A percentile compares a stretch with the other conserved stretches of the same genome.
Conservation (phyloP, 176 grass and related monocot genomes). For the Oryza australiensis region DNA sequence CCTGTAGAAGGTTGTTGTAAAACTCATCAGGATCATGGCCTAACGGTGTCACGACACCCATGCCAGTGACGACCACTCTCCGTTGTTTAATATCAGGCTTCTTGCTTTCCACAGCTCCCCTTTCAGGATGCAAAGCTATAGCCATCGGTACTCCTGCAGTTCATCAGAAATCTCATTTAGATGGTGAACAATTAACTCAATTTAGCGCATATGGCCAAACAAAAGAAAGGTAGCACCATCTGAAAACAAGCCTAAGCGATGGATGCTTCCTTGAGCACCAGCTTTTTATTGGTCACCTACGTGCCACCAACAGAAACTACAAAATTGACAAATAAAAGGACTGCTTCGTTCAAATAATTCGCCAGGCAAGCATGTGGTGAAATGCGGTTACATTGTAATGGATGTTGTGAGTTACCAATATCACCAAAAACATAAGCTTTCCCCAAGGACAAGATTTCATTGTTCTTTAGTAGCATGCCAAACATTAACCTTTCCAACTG, state of each 20-base stretch:
- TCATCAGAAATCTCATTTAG: conserved; percentile 34
- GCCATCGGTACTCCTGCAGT: conserved; percentile 76
- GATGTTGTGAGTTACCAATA: neutral
- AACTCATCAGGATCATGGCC: conserved; percentile 97
- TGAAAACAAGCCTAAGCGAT: conserved; percentile 6
- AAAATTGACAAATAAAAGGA: conserved; percentile 1
- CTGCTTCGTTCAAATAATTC: conserved; percentile 22
- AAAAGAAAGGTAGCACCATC: conserved; percentile 8
- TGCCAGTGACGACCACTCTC: conserved; percentile 95
- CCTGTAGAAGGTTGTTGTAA: conserved; percentile 90
- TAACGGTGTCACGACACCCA: conserved; percentile 93
- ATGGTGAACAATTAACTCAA: neutral
- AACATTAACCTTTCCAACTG: neutral
- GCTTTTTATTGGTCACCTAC: conserved; percentile 2
- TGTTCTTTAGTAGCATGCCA: neutral
- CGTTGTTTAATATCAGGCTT: conserved; percentile 56
- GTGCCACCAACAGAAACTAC: neutral
- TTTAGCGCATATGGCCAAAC: neutral
- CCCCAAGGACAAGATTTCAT: neutral
- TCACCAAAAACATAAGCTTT: conserved; percentile 2
- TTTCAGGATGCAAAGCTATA: conserved; percentile 82
- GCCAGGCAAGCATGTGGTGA: neutral
- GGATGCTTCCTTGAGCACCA: conserved; percentile 3
- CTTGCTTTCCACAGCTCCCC: conserved; percentile 52
- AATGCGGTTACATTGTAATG: neutral